Conservation (phyloP, 768 basidiomycete species). For the Lentinula detonsa region DNA sequence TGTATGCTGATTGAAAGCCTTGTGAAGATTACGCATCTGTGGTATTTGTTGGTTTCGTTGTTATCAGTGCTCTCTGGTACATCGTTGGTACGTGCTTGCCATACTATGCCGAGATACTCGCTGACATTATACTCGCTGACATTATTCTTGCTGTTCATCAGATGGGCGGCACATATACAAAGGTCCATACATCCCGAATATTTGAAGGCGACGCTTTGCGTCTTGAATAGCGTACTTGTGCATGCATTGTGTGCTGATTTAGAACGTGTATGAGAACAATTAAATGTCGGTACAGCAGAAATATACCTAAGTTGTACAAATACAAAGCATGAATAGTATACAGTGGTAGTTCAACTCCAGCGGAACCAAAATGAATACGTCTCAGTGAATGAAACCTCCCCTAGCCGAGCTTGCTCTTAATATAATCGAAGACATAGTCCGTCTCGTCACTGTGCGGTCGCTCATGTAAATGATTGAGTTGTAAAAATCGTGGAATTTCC, state of each 20-base stretch:
- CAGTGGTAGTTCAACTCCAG: background rate
- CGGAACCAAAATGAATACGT: background rate
- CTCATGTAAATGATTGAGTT: background rate
- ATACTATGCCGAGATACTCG: background rate
- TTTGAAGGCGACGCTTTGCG: background rate
- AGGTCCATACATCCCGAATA: background rate
- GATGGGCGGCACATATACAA: background rate
- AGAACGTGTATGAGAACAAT: background rate
- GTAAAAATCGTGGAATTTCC: background rate
- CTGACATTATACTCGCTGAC: background rate
- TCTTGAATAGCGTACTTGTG: background rate
- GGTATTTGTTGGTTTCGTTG: background rate
- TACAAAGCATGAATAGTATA: background rate
- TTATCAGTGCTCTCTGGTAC: background rate
- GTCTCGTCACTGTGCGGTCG: background rate
- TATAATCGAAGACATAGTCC: conserved; percentile 1
- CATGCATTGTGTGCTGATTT: background rate
- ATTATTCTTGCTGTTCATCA: background rate
- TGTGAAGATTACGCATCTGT: background rate
- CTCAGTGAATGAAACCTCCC: background rate
- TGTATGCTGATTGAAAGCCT: background rate
- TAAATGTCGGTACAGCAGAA: background rate
- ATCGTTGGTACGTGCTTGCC: background rate
- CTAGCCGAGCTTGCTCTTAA: conserved; percentile 2
- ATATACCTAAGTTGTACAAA: background rate